Evolutionary conservation across 257 asterid genomes (phyloP).

Genomic region (Solanum dulcamara): DNA sequence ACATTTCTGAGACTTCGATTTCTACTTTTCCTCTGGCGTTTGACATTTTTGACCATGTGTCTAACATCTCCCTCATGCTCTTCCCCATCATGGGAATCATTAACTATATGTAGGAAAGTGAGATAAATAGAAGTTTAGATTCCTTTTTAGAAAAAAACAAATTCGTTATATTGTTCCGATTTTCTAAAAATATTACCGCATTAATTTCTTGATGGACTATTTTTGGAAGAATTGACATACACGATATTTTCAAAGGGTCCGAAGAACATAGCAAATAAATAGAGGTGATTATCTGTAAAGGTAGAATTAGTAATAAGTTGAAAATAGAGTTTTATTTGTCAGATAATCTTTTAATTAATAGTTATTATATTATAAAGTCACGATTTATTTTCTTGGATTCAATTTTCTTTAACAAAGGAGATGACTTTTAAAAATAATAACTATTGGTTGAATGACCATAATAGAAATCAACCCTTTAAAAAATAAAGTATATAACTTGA

Average conservation of each 20-base stretch:
- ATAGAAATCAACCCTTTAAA: not conserved
- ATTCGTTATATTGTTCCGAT: not conserved
- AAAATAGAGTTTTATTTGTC: not conserved
- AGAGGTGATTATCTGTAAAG: not conserved
- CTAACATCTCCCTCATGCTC: constrained; percentile 52
- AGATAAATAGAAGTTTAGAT: not conserved
- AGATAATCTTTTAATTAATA: not conserved
- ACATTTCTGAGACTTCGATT: constrained; percentile 64
- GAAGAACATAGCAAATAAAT: not conserved
- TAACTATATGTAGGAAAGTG: constrained; percentile 17
- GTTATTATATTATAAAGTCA: not conserved
- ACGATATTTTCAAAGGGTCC: too few species aligned
- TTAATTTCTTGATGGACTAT: too few species aligned
- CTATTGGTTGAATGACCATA: not conserved
- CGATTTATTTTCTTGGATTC: not conserved
- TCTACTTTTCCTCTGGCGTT: constrained; percentile 39
- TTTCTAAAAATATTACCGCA: not conserved
- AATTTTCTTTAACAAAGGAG: not conserved
- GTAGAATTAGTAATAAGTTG: not conserved
- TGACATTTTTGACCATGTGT: constrained; percentile 50
- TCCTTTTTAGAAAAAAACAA: not conserved
- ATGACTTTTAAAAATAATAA: not conserved
- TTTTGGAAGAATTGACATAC: too few species aligned
- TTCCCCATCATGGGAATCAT: constrained; percentile 76
- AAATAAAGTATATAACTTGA: too few species aligned